phyloP scores from a whole-genome alignment of 169 alveolate genomes.

The Theileria sp. region DNA sequence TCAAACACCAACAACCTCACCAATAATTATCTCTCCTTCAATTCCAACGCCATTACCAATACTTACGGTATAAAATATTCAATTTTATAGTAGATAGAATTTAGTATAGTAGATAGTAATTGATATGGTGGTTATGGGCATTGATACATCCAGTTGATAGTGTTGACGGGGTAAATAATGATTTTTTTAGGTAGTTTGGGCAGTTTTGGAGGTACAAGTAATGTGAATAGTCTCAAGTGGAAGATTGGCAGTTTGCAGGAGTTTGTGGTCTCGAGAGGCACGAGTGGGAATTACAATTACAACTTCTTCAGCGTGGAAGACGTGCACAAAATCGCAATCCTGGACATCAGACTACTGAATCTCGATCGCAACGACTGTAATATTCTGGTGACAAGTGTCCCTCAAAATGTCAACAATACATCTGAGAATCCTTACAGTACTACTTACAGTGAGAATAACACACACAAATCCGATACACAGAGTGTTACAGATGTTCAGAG shows the following conservation, averaged over 20 bases:
- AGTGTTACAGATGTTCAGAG: no score
- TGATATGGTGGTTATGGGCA: no score
- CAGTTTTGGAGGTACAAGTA: not conserved
- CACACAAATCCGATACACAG: no score
- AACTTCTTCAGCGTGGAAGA: conserved; percentile 90
- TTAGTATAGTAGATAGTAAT: not conserved
- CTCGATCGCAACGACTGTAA: conserved; percentile 97
- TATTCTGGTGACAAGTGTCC: conserved; percentile 84
- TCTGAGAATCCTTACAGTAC: conserved; percentile 58
- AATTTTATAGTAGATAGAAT: not conserved
- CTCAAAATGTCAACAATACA: conserved; percentile 3
- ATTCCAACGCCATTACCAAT: not conserved
- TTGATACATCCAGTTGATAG: no score
- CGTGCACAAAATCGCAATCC: conserved; percentile 93
- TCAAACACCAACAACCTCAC: conserved; percentile 60
- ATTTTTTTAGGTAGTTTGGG: not conserved
- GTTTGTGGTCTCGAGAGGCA: conserved; percentile 86
- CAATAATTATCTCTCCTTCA: conserved; percentile 39
- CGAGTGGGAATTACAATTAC: conserved; percentile 92
- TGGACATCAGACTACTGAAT: conserved; percentile 95
- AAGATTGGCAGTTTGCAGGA: conserved; percentile 87
- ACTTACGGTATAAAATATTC: not conserved
- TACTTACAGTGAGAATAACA: not conserved
- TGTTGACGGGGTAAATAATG: not conserved
- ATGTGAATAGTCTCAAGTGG: conserved; percentile 72